Conservation (phyloP, 352 stramenopile genomes). For the Thraustochytrium striatum region DNA sequence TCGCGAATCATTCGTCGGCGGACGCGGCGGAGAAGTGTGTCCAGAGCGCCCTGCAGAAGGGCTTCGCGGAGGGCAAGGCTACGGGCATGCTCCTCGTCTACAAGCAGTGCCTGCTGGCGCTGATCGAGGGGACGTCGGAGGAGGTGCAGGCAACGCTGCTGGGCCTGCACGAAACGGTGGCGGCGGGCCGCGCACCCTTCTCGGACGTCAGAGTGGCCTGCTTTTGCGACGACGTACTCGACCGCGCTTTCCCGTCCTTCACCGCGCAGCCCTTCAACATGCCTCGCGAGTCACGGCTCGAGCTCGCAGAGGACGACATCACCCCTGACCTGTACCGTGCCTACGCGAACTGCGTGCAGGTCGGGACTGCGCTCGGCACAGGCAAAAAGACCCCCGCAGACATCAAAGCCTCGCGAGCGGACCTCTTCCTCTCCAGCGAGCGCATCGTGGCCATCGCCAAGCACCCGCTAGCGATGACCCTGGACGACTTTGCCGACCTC, state of each 20-base stretch:
- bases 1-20: not conserved
- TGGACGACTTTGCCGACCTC: conserved; percentile 39
- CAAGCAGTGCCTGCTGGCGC: not conserved
- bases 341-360: not conserved
- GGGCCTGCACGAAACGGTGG: not conserved
- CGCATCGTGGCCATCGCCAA: conserved; percentile 10
- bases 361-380: not conserved
- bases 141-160: not conserved
- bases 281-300: not conserved
- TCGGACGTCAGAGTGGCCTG: not conserved
- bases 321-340: not conserved
- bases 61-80: not conserved
- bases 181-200: not conserved
- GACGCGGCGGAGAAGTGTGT: conserved; percentile 5
- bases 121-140: conserved; percentile 5
- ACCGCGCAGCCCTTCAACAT: not conserved
- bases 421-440: conserved; percentile 27
- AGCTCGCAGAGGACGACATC: conserved; percentile 16
- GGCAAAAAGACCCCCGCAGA: not conserved
- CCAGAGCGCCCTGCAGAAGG: not conserved
- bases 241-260: not conserved
- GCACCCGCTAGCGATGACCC: not conserved
- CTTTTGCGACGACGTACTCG: conserved; percentile 32
- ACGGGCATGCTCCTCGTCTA: not conserved
- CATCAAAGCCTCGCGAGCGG: not conserved